These are phyloP conservation scores for Aspergillus pseudonomiae DNA, from an alignment of 2,329 filamentous ascomycete genomes.

Conservation along the genomic window DNA sequence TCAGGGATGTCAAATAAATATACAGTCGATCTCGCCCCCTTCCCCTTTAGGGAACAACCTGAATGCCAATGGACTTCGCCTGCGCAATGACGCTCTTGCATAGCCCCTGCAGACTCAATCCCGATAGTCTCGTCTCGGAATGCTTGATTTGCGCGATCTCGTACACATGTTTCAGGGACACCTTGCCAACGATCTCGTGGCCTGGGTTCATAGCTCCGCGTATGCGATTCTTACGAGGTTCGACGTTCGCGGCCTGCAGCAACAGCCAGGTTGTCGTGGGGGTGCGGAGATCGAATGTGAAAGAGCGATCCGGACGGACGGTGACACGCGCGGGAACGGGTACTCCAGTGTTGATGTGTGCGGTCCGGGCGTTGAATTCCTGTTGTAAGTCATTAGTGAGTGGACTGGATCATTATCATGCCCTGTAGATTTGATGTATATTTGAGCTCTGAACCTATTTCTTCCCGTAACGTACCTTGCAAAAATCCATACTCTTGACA, in stretches of 20 bases:
- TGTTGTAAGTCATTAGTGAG: slow-evolving; percentile 41
- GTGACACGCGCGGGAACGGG: slow-evolving; percentile 89
- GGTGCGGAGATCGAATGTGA: slow-evolving; percentile 90
- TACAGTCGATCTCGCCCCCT: slow-evolving; percentile 12
- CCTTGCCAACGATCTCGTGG: slow-evolving; percentile 75
- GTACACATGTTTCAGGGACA: slow-evolving; percentile 94
- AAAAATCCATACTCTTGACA: slow-evolving; percentile 99
- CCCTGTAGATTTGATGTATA: background rate
- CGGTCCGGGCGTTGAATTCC: slow-evolving; percentile 97
- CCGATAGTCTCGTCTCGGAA: slow-evolving; percentile 72
- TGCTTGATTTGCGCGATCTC: slow-evolving; percentile 98
- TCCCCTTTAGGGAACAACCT: slow-evolving; percentile 62
- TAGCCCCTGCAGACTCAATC: slow-evolving; percentile 69
- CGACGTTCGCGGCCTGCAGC: slow-evolving; percentile 77
- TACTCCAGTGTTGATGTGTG: slow-evolving; percentile 78
- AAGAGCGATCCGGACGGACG: slow-evolving; percentile 89
- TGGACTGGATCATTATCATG: background rate
- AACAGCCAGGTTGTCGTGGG: slow-evolving; percentile 92
- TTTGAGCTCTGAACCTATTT: background rate
- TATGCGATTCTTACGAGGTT: slow-evolving; percentile 71
- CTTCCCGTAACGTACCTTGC: slow-evolving; percentile 68
- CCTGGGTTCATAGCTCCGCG: slow-evolving; percentile 75
- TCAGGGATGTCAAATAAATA: slow-evolving; percentile 17
- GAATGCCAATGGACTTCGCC: slow-evolving; percentile 74
- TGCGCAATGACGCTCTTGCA: slow-evolving; percentile 75